These are phyloP conservation scores for Apiospora saccharicola DNA, from an alignment of 2,329 filamentous ascomycete species.

Conservation along the genomic window DNA sequence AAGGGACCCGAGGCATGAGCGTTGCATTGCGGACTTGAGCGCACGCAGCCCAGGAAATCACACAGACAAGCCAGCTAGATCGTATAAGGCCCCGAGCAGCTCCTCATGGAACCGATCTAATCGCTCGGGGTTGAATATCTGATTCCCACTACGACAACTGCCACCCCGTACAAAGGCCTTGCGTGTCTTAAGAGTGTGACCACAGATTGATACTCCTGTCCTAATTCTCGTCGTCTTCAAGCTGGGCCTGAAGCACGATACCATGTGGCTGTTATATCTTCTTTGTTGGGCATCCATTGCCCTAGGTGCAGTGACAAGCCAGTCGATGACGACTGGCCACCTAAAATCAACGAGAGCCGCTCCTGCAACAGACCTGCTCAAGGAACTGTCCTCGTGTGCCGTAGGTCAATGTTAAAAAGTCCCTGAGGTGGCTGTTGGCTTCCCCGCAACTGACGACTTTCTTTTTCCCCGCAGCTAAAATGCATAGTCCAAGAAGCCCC, in stretches of 20 bases:
- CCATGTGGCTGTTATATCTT: background rate
- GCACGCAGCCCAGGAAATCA: background rate
- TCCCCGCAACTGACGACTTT: background rate
- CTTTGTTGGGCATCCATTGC: background rate
- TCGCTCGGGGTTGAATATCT: background rate
- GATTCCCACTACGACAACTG: background rate
- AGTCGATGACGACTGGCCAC: background rate
- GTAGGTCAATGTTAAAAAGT: background rate
- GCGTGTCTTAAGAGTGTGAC: background rate
- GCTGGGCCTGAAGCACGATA: slow-evolving; percentile 2
- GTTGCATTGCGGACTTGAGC: background rate
- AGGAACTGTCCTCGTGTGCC: slow-evolving; percentile 13
- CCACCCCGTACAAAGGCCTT: background rate
- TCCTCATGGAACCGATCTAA: background rate
- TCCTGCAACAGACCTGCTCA: background rate
- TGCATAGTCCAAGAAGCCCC: slow-evolving; percentile 19
- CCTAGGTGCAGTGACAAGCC: background rate
- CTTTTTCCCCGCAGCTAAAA: background rate
- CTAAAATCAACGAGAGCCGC: background rate
- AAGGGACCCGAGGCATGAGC: slow-evolving; percentile 9
- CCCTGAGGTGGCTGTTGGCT: background rate
- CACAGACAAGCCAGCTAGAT: background rate
- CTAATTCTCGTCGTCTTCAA: background rate
- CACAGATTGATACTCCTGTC: background rate
- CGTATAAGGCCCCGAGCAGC: background rate